phyloP scores from a whole-genome alignment of 345 rosid genomes.

The Rhizophora mangle region DNA sequence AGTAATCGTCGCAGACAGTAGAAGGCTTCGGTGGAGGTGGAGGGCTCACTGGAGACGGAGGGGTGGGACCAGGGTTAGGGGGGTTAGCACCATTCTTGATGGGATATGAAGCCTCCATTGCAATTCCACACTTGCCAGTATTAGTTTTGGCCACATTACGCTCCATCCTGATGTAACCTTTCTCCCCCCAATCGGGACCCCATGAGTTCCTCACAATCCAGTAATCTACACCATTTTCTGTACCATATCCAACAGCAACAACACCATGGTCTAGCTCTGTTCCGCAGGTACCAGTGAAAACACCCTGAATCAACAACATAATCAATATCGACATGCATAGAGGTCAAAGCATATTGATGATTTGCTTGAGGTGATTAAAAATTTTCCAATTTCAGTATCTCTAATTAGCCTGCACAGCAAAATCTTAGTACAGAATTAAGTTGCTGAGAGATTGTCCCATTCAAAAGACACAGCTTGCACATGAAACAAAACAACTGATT shows the following conservation, averaged over 20 bases:
- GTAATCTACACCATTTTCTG: conserved; percentile 19
- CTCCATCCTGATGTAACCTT: conserved; percentile 27
- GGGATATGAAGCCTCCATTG: conserved; percentile 26
- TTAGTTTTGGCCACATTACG: conserved; percentile 20
- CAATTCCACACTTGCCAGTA: conserved; percentile 29
- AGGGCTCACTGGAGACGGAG: conserved; percentile 31
- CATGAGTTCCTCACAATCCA: conserved; percentile 31
- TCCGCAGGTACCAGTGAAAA: conserved; percentile 24
- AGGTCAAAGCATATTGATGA: too few species aligned
- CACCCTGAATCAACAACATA: conserved; percentile 15
- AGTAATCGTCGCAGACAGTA: conserved; percentile 22
- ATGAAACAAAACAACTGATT: too few species aligned
- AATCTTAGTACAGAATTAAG: too few species aligned
- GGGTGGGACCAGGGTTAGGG: conserved; percentile 30
- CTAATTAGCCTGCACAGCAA: too few species aligned
- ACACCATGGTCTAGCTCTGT: conserved; percentile 28
- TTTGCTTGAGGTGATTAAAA: too few species aligned
- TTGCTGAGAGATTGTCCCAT: too few species aligned
- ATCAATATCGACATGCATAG: background rate
- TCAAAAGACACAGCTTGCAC: too few species aligned
- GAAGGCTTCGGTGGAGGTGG: conserved; percentile 21
- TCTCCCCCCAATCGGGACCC: conserved; percentile 30
- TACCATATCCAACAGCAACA: conserved; percentile 28
- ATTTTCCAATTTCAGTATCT: too few species aligned
- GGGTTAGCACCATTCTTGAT: conserved; percentile 26